Percentiles rank a stretch among this genome's conserved stretches.
Evolutionary conservation across 2,329 filamentous ascomycete species (phyloP).

Genomic region (Huntiella omanensis): DNA sequence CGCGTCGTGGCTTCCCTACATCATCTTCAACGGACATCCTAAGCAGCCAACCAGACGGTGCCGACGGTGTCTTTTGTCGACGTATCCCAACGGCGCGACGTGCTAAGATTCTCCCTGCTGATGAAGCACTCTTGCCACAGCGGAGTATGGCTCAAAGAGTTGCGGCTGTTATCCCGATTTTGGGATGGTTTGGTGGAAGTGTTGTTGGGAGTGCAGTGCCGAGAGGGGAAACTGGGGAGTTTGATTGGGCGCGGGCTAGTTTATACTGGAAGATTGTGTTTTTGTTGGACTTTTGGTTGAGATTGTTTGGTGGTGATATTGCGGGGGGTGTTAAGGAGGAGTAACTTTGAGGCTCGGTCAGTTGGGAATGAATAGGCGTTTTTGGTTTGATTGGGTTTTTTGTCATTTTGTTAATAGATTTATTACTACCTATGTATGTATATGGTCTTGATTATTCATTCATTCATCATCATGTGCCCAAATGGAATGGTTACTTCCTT

Average conservation of each 20-base stretch:
- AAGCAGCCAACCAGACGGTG: background rate
- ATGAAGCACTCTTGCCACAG: conserved; percentile 52
- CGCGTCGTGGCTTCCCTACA: conserved; percentile 11
- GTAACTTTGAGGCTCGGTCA: conserved; percentile 15
- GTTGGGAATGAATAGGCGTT: background rate
- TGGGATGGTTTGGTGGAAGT: conserved; percentile 52
- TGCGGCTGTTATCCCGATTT: conserved; percentile 45
- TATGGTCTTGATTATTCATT: no score
- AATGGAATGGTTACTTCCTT: background rate
- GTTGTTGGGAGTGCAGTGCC: conserved; percentile 64
- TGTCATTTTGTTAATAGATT: background rate
- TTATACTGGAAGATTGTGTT: conserved; percentile 50
- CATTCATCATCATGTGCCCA: background rate
- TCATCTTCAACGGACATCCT: conserved; percentile 8
- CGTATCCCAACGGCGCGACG: conserved; percentile 48
- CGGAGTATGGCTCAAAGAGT: conserved; percentile 45
- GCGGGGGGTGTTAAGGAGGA: conserved; percentile 40
- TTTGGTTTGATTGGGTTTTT: background rate
- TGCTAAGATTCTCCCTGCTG: conserved; percentile 45
- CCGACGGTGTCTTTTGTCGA: conserved; percentile 27
- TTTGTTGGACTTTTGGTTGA: conserved; percentile 39
- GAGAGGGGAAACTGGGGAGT: conserved; percentile 50
- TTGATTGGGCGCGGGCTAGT: conserved; percentile 54
- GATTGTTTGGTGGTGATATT: conserved; percentile 40
- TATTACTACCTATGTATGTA: background rate